A percentile compares a stretch with the other conserved stretches of the same genome.
Conservation (phyloP, 2,329 filamentous ascomycete species). For the Cladosporium sp. region DNA sequence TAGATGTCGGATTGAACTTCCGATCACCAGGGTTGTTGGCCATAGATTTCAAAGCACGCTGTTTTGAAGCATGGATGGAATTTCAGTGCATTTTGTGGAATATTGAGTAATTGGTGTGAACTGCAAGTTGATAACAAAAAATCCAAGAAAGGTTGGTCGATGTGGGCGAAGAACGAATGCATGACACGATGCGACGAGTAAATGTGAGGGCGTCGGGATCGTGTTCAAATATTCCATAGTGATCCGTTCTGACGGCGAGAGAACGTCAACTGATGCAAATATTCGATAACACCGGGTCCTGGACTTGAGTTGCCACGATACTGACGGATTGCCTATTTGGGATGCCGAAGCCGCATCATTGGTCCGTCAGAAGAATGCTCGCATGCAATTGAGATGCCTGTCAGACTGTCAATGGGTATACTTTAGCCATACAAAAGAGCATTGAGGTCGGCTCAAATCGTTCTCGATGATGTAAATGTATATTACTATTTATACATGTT, state of each 20-base stretch:
- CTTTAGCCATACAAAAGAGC: background rate
- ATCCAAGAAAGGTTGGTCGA: background rate
- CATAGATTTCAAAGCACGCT: too few species aligned
- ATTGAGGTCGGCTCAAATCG: background rate
- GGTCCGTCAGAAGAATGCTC: background rate
- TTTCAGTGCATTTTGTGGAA: too few species aligned
- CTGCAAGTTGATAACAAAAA: background rate
- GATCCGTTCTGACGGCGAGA: background rate
- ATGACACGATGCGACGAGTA: background rate
- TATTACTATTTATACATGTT: background rate
- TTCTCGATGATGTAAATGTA: background rate
- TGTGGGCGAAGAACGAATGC: background rate
- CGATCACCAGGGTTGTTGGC: too few species aligned
- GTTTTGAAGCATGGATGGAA: too few species aligned
- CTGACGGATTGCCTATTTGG: constrained; percentile 10
- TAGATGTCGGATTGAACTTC: background rate
- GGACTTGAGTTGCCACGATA: background rate
- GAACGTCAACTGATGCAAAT: constrained; percentile 19
- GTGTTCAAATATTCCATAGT: too few species aligned
- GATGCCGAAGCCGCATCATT: background rate
- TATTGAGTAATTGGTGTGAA: background rate
- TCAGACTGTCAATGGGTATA: background rate
- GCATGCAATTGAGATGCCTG: too few species aligned
- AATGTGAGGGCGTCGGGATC: too few species aligned
- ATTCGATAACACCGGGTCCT: constrained; percentile 14